Evolutionary conservation across 140 eudicot genomes (phyloP).

Genomic region (Stevia rebaudiana): DNA sequence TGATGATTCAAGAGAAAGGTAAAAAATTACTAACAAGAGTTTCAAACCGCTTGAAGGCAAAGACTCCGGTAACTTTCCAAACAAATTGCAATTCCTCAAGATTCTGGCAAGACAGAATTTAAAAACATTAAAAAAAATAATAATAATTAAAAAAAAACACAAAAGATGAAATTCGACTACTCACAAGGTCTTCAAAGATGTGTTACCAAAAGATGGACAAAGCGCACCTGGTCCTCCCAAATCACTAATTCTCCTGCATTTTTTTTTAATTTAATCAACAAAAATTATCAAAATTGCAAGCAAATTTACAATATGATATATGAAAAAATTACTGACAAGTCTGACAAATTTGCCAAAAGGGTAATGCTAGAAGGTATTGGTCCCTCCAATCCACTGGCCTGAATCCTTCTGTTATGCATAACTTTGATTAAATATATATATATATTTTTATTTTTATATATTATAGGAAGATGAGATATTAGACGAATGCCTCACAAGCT

Average conservation of each 20-base stretch:
- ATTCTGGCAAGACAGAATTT: constrained; percentile 35
- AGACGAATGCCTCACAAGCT: constrained; percentile 42
- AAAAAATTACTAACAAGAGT: constrained; percentile 46
- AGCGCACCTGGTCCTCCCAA: constrained; percentile 45
- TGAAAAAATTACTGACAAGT: constrained; percentile 44
- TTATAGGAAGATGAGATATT: not conserved
- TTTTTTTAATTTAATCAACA: constrained; percentile 4
- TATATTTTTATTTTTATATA: no score
- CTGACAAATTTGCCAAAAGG: constrained; percentile 36
- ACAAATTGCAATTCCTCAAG: constrained; percentile 67
- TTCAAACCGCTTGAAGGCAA: constrained; percentile 26
- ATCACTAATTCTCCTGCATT: constrained; percentile 75
- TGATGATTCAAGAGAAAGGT: not conserved
- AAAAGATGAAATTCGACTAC: constrained; percentile 28
- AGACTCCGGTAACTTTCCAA: constrained; percentile 47
- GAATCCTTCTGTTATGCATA: constrained; percentile 47
- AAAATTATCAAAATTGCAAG: not conserved
- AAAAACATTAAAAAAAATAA: not conserved
- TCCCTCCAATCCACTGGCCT: constrained; percentile 60
- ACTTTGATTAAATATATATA: not conserved
- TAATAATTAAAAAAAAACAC: not conserved
- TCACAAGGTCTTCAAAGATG: constrained; percentile 48
- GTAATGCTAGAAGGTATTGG: constrained; percentile 63
- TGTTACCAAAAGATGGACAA: constrained; percentile 40
- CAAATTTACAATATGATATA: not conserved